phyloP scores from a whole-genome alignment of 371 early-diverging fungal genomes.

The Umbelopsis sp. region DNA sequence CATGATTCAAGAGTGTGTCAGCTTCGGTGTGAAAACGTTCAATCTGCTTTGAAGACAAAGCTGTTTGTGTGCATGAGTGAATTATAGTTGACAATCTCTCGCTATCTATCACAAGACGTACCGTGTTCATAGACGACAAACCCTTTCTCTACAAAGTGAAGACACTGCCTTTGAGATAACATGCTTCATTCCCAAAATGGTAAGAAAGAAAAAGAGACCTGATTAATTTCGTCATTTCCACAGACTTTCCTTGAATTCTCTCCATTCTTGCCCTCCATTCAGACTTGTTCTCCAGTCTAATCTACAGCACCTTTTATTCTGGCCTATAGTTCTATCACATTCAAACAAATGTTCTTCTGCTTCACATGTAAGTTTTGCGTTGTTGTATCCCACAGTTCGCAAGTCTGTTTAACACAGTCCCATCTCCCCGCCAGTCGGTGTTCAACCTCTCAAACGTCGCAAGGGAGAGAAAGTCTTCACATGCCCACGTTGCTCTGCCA shows the following conservation, averaged over 20 bases:
- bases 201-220: neutral
- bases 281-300: too few species aligned
- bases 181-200: neutral
- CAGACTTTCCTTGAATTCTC: neutral
- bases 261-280: neutral
- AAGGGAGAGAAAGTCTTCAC: slow-evolving; percentile 38
- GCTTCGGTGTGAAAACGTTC: slow-evolving; percentile 47
- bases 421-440: slow-evolving; percentile 35
- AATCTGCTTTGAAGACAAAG: slow-evolving; percentile 32
- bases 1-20: slow-evolving; percentile 51
- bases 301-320: neutral
- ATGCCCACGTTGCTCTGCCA: slow-evolving; percentile 52
- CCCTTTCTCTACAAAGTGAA: slow-evolving; percentile 1
- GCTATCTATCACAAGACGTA: neutral
- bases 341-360: slow-evolving; percentile 37
- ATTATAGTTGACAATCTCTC: neutral
- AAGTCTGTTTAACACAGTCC: neutral
- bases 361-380: slow-evolving; percentile 35
- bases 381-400: neutral
- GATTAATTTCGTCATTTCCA: slow-evolving; percentile 4
- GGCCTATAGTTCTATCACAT: slow-evolving; percentile 15
- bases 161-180: neutral
- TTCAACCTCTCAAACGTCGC: slow-evolving; percentile 47
- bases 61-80: slow-evolving; percentile 21
- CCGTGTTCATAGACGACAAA: neutral